Conservation (phyloP, 1,139 yeast genomes). For the Kurtzmaniella quercitrusa region DNA sequence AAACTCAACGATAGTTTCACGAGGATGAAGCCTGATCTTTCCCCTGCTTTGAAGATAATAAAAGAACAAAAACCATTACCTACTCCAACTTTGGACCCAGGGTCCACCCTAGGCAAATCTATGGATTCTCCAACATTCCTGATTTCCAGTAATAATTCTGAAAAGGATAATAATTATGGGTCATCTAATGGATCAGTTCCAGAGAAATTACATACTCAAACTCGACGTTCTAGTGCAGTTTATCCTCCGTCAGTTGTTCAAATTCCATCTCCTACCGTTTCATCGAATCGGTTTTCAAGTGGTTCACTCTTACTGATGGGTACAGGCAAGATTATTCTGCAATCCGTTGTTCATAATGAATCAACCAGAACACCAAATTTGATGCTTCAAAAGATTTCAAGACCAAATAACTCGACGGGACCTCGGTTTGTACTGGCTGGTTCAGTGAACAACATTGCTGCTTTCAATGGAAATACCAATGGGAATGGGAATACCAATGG, state of each 20-base stretch:
- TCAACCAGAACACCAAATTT: slow-evolving; percentile 1
- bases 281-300: slow-evolving; percentile 35
- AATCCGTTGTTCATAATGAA: slow-evolving; percentile 14
- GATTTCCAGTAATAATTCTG: slow-evolving; percentile 13
- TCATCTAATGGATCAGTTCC: not conserved
- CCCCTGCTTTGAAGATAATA: slow-evolving; percentile 47
- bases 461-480: slow-evolving; percentile 4
- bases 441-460: slow-evolving; percentile 18
- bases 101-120: slow-evolving; percentile 21
- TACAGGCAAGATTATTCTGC: slow-evolving; percentile 38
- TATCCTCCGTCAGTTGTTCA: slow-evolving; percentile 4
- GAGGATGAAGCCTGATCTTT: slow-evolving; percentile 47
- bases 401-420: slow-evolving; percentile 9
- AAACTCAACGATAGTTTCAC: slow-evolving; percentile 45
- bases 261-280: slow-evolving; percentile 24
- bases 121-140: slow-evolving; percentile 34
- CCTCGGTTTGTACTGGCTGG: slow-evolving; percentile 33
- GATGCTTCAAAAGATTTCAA: slow-evolving; percentile 2
- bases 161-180: not conserved
- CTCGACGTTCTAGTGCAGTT: slow-evolving; percentile 14
- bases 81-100: slow-evolving; percentile 48
- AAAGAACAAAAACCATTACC: slow-evolving; percentile 58
- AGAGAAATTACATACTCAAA: slow-evolving; percentile 1
- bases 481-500: not conserved
- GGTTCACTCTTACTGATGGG: slow-evolving; percentile 40